Base-by-base conservation (phyloP, 1,284 basidiomycete species). In the Trichosporon faecale region DNA sequence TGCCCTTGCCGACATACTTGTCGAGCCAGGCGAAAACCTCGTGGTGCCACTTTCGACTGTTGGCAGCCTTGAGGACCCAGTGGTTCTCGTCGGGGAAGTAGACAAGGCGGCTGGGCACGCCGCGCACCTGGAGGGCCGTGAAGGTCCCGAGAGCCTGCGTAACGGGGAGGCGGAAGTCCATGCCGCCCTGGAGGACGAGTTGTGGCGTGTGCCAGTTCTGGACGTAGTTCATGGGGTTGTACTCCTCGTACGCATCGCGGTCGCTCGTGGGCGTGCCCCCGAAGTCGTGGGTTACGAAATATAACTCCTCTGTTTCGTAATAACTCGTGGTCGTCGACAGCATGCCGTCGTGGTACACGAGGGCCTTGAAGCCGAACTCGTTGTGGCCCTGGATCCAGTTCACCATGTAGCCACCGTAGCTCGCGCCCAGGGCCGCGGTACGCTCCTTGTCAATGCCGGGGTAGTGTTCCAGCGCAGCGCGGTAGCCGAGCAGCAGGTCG, bases 361-460 rank as follows among this genome's bases (percentile, higher is more conserved):
- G 85, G 1, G 92, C 92, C 85, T 95, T 95, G 87, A 97, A 96
- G 27, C 88, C 88, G 79, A 93, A 82, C 72, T 94, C 91, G 16
- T 94, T 93, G 82, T 96, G 93, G 0, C 94, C 92, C 82, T 95
- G 91, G 72, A 96, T 94, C 93, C 92, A 97, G 82, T 94, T 96
- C 63, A 80, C 73, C 80, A 84, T 84, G 76, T 82, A 84, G 6
- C 85, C 85, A 40, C 85, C 85, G 68, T 84, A 85, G 7, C 76
- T 78, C 0, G 81, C 85, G 11, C 85, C 85, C 0, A 83, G 76
- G 40, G 90, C 92, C 3, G 91, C 92, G 4, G 91, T 90, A 5
- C 93, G 87, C 68, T 92, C 88, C 1, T 87, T 75, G 81, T 97
- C 92, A 73, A 96, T 90, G 86, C 93, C 91, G 3, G 92, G 91